Percentiles rank a stretch among this genome's conserved stretches.
Conservation (phyloP, 768 basidiomycete genomes). For the Xerocomellus intermedius region DNA sequence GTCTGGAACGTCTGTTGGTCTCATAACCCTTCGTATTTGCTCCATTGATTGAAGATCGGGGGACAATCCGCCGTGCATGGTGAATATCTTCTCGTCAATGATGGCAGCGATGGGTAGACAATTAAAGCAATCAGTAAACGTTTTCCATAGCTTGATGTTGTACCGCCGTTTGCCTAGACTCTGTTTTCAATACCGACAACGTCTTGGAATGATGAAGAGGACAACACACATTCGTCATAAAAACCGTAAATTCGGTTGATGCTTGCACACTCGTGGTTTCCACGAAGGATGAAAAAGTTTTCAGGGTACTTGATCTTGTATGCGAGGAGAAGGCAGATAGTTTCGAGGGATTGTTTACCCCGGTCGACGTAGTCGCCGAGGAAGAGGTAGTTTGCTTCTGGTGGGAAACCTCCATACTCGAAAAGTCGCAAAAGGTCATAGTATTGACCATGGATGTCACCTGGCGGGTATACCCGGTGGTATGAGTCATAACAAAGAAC, state of each 20-base stretch:
- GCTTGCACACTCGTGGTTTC: constrained; percentile 98
- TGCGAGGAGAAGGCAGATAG: constrained; percentile 97
- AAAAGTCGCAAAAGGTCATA: constrained; percentile 97
- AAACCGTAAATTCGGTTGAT: constrained; percentile 99
- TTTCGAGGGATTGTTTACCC: constrained; percentile 98
- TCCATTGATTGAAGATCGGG: constrained; percentile 99
- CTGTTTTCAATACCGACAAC: constrained; percentile 10
- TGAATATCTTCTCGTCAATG: constrained; percentile 99
- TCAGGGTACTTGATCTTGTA: constrained; percentile 99
- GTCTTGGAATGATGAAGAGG: neutral
- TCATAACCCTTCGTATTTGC: constrained; percentile 98
- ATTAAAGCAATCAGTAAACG: constrained; percentile 99
- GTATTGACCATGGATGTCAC: constrained; percentile 99
- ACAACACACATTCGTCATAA: constrained; percentile 93
- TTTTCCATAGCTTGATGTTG: constrained; percentile 99
- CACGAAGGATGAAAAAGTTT: constrained; percentile 99
- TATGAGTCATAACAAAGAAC: constrained; percentile 22
- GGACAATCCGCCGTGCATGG: constrained; percentile 97
- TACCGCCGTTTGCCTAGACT: constrained; percentile 94
- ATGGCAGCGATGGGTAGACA: constrained; percentile 98
- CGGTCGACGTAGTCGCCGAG: constrained; percentile 99
- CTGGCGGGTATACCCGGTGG: constrained; percentile 40
- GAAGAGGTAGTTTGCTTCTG: constrained; percentile 99
- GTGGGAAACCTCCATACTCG: constrained; percentile 98
- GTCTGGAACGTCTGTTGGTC: constrained; percentile 98